phyloP scores from a whole-genome alignment of 148 eudicot genomes.

The Chenopodium quinoa region DNA sequence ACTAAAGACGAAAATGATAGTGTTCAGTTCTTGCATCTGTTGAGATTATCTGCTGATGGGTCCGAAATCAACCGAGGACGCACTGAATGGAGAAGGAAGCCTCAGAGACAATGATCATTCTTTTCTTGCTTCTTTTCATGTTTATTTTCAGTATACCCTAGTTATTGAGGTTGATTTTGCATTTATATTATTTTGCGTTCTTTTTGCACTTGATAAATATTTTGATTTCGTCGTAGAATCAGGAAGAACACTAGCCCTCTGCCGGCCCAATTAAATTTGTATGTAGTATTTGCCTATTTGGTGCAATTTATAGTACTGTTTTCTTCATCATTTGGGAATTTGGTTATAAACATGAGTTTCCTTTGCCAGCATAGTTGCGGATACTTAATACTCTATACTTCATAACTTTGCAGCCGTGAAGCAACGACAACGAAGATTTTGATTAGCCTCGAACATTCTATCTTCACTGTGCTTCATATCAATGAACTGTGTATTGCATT shows the following conservation, averaged over 20 bases:
- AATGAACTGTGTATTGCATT: not conserved
- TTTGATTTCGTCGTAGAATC: not conserved
- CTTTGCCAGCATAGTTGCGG: not conserved
- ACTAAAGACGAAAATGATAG: constrained; percentile 34
- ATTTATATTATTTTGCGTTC: not conserved
- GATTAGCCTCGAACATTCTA: not conserved
- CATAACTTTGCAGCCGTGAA: too few species aligned
- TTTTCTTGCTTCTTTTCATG: not conserved
- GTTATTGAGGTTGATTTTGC: constrained; percentile 1
- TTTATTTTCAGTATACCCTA: not conserved
- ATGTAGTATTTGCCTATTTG: constrained; percentile 4
- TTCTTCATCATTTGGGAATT: not conserved
- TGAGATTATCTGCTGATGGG: constrained; percentile 66
- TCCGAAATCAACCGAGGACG: constrained; percentile 77
- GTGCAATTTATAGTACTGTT: constrained; percentile 9
- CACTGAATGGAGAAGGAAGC: constrained; percentile 84
- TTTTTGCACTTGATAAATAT: not conserved
- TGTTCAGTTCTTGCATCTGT: constrained; percentile 61
- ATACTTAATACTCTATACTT: too few species aligned
- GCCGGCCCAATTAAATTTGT: not conserved
- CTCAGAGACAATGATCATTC: constrained; percentile 29
- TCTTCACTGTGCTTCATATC: not conserved
- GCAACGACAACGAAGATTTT: not conserved
- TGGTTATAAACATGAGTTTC: not conserved
- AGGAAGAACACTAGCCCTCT: not conserved